Percentiles rank a stretch among this genome's conserved stretches.
Conservation (phyloP, 306 rosid species). For the Sphenostylis stenocarpa region DNA sequence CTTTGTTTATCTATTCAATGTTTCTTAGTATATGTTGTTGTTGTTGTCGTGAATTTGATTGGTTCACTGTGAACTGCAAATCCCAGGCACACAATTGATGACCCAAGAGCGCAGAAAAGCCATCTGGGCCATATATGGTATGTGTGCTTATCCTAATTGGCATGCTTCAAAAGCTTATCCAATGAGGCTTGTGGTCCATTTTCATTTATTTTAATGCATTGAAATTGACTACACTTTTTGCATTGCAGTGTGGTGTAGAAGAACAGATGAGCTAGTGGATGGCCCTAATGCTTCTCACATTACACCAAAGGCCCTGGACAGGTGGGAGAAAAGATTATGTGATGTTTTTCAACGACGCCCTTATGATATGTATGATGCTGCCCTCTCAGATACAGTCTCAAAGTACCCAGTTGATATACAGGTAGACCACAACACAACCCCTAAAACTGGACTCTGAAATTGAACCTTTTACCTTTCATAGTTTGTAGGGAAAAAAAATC, state of each 20-base stretch:
- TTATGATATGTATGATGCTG: slow-evolving; percentile 95
- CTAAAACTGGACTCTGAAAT: neutral
- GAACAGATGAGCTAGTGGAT: slow-evolving; percentile 94
- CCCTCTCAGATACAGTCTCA: slow-evolving; percentile 76
- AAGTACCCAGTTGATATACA: slow-evolving; percentile 88
- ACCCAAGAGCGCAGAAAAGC: slow-evolving; percentile 83
- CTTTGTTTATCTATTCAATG: neutral
- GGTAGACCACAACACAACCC: slow-evolving; percentile 42
- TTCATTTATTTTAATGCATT: neutral
- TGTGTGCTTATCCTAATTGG: slow-evolving; percentile 3
- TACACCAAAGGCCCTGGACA: slow-evolving; percentile 87
- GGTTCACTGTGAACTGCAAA: slow-evolving; percentile 3
- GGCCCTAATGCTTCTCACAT: slow-evolving; percentile 97
- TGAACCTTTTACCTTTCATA: neutral
- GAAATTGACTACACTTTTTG: slow-evolving; percentile 13
- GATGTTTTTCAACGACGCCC: slow-evolving; percentile 86
- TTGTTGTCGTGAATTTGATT: neutral
- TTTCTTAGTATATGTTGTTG: neutral
- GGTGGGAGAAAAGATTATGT: slow-evolving; percentile 75
- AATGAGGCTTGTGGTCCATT: neutral
- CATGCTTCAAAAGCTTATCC: neutral
- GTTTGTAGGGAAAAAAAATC: neutral
- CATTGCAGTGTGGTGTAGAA: slow-evolving; percentile 91
- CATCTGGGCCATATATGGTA: slow-evolving; percentile 96
- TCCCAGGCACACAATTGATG: slow-evolving; percentile 90